Evolutionary conservation across 345 rosid genomes (phyloP), one percentile per base, ranked within the genome.

Genomic region (Populus simonii): DNA sequence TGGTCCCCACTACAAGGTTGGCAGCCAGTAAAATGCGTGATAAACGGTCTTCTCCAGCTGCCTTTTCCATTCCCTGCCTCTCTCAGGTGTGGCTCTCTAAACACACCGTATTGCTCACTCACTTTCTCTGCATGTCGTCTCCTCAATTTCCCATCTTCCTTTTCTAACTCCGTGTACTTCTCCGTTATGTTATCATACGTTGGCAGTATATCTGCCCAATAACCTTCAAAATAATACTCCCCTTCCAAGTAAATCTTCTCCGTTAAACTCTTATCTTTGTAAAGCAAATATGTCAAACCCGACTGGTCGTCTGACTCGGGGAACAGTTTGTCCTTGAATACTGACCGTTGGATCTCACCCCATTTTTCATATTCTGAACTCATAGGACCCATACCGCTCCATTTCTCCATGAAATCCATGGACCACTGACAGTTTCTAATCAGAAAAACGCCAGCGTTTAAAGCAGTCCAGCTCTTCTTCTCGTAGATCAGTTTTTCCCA

Each of bases 341-440:
- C 75, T 23, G 92, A 83, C 78, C 90, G 87, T 81, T 88, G 91
- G 82, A 91, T 85, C 59, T 63, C 41, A 17, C 97, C 99, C 98
- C 98, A 96, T 16, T 87, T 88, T 0, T n/a, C 22, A 78, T 74
- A 88, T 15, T 93, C 97, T 0, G 85, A 68, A 23, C 87, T 51
- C 45, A 89, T 86, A 6, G 99, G 98, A 16, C 99, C 98, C 90
- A 87, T 89, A 1, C 78, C 68, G 57, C 92, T 88, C 99, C 99
- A 96, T 25, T 74, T 83, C 33, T 90, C 89, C 74, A 96, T 85
- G 53, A 96, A 89, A 59, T 96, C 98, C 96, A 96, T 88, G 13
- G 98, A 96, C 99, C 99, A 96, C 80, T 93, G 99, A 79, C 99
- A 93, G 76, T 93, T 96, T 16, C 99, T 84, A 43, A 93, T 89